Base-by-base conservation (phyloP, 2,329 filamentous ascomycete species). In the Incumbomyces delicatus region DNA sequence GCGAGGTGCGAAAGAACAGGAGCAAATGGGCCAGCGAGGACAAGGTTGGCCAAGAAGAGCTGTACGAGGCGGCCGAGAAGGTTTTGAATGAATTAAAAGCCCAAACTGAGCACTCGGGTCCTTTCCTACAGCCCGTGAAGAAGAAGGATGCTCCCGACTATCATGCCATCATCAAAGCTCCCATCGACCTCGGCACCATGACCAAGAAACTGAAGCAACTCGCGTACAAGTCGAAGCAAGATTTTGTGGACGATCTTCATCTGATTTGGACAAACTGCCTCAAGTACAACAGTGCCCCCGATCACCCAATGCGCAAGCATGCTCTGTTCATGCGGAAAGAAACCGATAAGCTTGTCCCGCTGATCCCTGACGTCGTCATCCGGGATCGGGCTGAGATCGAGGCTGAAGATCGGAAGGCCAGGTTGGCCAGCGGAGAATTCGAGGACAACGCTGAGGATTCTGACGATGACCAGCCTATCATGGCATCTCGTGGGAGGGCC, bases 11-110 rank as follows among this genome's bases (percentile, higher is more conserved):
- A 53, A 98, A 96, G 66, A 96, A 96, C 58, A 77, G 92, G 59
- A 96, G 90, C 66, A 98, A 98, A 68, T 98, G 92, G 92, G 90
- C 92, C 2, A 96, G 85, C 63, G 92, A 96, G 65, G 92, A 98
- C 58, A 92, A 94, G 57, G 84, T 98, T 51, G 90, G 92, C 50
- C 92, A 98, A 66, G 92, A 98, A 66, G 92, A 98, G 66, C 75
- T 98, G 5, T 98, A 98, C 63, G 92, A 98, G 69, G 87, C 92
- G 10, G 75, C 92, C 12, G 92, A 98, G 64, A 96, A 96, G 69
- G 92, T 98, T 44, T 74, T 98, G 60, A 94, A 89, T 60, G 90
- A 96, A 64, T 79, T 98, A 47, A 96, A 96, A 66, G 92, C 92
- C 31, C 89, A 94, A 70, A 95, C 88, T 1, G 92, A 98, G 65